Percentiles rank a stretch among this genome's conserved stretches.
These are phyloP conservation scores for Aspergillus versicolor DNA, from an alignment of 2,329 filamentous ascomycete species.

Conservation along the genomic window DNA sequence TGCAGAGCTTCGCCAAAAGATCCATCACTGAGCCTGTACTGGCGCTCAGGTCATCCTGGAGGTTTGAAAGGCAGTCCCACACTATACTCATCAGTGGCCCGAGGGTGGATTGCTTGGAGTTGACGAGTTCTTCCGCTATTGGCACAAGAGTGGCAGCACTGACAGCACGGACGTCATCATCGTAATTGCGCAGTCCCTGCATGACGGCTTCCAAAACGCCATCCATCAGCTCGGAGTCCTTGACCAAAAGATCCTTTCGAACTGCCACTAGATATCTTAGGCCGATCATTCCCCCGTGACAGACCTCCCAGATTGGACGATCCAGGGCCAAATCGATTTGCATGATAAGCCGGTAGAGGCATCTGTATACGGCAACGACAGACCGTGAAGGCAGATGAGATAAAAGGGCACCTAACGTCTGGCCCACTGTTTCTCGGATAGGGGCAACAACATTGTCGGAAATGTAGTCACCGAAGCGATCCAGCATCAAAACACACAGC, in stretches of 20 bases:
- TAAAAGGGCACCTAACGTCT: constrained; percentile 85
- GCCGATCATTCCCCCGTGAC: constrained; percentile 97
- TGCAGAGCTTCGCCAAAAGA: constrained; percentile 88
- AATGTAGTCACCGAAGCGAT: constrained; percentile 96
- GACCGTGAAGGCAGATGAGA: constrained; percentile 77
- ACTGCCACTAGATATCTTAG: constrained; percentile 93
- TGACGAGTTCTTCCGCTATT: constrained; percentile 92
- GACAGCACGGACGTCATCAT: constrained; percentile 95
- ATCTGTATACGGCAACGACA: constrained; percentile 79
- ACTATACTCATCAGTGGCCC: constrained; percentile 87
- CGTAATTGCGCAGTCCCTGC: constrained; percentile 84
- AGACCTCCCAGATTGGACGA: constrained; percentile 84
- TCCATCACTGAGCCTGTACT: constrained; percentile 99
- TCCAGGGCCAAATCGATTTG: constrained; percentile 76
- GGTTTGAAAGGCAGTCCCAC: constrained; percentile 93
- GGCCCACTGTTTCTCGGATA: constrained; percentile 91
- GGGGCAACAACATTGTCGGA: constrained; percentile 96
- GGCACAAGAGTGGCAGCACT: constrained; percentile 97
- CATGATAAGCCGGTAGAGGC: constrained; percentile 88
- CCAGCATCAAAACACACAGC: constrained; percentile 94
- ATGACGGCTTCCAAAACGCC: constrained; percentile 90
- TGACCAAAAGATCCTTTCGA: constrained; percentile 83
- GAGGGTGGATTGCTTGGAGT: constrained; percentile 73
- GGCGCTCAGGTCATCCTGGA: constrained; percentile 95
- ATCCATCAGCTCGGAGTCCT: constrained; percentile 83